Percentiles rank a stretch among this genome's conserved stretches.
Conservation (phyloP, 768 basidiomycete genomes). For the Obba rivulosa region DNA sequence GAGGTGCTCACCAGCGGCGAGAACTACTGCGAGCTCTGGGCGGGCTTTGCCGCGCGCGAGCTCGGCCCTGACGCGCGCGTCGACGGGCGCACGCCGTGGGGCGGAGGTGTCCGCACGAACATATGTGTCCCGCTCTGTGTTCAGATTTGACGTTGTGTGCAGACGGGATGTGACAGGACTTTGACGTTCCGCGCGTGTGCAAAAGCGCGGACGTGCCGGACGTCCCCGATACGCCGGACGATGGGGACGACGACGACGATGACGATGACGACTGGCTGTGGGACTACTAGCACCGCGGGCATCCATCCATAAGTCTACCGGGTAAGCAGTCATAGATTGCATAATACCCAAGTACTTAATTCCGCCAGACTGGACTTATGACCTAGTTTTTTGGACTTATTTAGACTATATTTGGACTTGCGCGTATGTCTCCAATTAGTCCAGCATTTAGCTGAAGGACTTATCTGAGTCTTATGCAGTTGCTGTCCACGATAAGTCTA, state of each 20-base stretch:
- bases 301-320: too few relatives aligned
- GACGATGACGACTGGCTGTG: conserved; percentile 21
- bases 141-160: neutral
- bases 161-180: conserved; percentile 29
- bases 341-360: too few relatives aligned
- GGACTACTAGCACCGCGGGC: too few relatives aligned
- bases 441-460: too few relatives aligned
- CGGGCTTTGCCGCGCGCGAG: conserved; percentile 77
- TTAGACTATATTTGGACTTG: too few relatives aligned
- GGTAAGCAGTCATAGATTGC: too few relatives aligned
- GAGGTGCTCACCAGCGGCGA: conserved; percentile 86
- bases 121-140: conserved; percentile 20
- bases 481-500: too few relatives aligned
- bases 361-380: too few relatives aligned
- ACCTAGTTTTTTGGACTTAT: too few relatives aligned
- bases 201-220: conserved; percentile 17
- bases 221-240: conserved; percentile 29
- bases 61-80: conserved; percentile 75
- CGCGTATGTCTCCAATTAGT: too few relatives aligned
- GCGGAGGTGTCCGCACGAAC: conserved; percentile 79
- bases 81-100: conserved; percentile 82
- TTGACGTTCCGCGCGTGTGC: conserved; percentile 37
- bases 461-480: too few relatives aligned
- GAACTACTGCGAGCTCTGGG: conserved; percentile 87
- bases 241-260: conserved; percentile 28